Conservation (phyloP, 305 asterid genomes). For the Stenogyne calaminthoides region DNA sequence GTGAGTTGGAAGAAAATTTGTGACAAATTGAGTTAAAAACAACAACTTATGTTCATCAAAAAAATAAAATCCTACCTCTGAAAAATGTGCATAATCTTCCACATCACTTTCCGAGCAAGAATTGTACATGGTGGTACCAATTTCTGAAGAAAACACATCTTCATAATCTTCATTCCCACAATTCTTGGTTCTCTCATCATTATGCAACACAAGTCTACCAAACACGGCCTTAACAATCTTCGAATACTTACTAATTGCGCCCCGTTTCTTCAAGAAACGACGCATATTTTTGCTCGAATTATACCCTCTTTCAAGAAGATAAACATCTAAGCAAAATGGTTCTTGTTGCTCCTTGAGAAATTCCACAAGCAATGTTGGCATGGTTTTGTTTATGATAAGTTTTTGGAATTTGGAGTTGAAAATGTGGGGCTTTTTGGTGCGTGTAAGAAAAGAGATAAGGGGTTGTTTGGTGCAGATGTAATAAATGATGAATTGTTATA, state of each 20-base stretch:
- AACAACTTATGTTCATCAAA: too few species aligned
- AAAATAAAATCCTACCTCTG: not conserved
- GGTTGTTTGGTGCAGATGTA: constrained; percentile 22
- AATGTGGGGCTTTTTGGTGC: not conserved
- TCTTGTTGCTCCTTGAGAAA: constrained; percentile 77
- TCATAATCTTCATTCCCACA: not conserved
- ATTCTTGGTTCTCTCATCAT: constrained; percentile 31
- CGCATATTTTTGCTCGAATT: constrained; percentile 6
- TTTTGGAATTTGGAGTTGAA: not conserved
- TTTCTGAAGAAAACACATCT: constrained; percentile 34
- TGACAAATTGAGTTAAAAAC: too few species aligned
- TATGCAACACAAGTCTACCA: constrained; percentile 34
- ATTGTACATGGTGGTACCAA: constrained; percentile 36
- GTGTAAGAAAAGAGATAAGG: constrained; percentile 25
- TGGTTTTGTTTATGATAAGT: not conserved
- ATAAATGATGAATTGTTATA: constrained; percentile 31
- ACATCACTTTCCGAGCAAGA: constrained; percentile 52
- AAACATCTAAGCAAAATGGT: constrained; percentile 63
- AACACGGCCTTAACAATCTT: constrained; percentile 42
- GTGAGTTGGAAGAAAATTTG: too few species aligned
- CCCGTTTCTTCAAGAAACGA: constrained; percentile 29
- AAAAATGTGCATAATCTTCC: constrained; percentile 17
- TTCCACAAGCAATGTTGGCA: constrained; percentile 58
- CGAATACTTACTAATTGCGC: constrained; percentile 47
- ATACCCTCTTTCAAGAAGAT: constrained; percentile 72